phyloP scores from a whole-genome alignment of 129 eudicot species.

The Flaveria ramosissima region DNA sequence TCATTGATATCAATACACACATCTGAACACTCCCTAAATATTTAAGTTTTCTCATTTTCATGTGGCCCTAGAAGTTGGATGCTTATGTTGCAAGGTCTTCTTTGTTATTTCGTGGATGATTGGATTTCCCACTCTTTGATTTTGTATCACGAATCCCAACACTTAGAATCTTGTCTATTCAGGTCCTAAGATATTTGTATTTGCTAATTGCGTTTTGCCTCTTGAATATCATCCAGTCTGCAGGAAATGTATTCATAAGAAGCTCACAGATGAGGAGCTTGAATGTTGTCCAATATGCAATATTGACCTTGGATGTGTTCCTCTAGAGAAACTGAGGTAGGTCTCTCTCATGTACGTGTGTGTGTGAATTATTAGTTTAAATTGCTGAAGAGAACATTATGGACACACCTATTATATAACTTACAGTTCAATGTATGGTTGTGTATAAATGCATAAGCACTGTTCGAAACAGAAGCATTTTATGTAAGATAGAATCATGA shows the following conservation, averaged over 20 bases:
- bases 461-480: background rate
- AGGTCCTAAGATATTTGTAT: conserved; percentile 9
- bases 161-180: background rate
- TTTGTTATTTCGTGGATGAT: conserved; percentile 11
- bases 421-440: conserved; percentile 19
- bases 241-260: conserved; percentile 88
- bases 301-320: conserved; percentile 73
- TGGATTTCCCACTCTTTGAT: background rate
- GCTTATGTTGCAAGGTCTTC: conserved; percentile 7
- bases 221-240: conserved; percentile 59
- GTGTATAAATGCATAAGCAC: background rate
- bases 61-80: conserved; percentile 18
- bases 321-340: conserved; percentile 85
- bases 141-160: conserved; percentile 6
- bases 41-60: background rate
- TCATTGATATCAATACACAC: background rate
- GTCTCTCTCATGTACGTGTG: background rate
- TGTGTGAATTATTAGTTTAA: background rate
- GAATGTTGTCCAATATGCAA: conserved; percentile 92
- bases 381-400: conserved; percentile 16
- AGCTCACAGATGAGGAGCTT: conserved; percentile 77
- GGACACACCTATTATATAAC: conserved; percentile 7
- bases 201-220: conserved; percentile 20
- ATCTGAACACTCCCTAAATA: background rate
- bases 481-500: background rate